Percentiles rank a stretch among this genome's conserved stretches.
phyloP scores from a whole-genome alignment of 2,329 filamentous ascomycete species.

The Leptographium galeiforme region DNA sequence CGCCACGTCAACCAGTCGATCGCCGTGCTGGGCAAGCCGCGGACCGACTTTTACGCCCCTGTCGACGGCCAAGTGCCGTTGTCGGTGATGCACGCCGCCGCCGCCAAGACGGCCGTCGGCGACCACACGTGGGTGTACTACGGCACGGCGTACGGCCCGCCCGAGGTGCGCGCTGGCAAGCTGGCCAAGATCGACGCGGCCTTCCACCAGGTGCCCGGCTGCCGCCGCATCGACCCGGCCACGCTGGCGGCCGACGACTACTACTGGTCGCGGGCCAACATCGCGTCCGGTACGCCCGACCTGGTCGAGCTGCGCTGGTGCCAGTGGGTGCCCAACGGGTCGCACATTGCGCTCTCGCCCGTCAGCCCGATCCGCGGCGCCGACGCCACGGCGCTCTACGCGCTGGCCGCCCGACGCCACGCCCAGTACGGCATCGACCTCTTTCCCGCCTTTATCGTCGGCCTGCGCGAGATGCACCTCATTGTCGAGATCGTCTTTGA shows the following conservation, averaged over 20 bases:
- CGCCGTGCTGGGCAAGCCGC: constrained; percentile 21
- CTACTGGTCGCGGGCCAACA: constrained; percentile 9
- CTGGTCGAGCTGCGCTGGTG: constrained; percentile 24
- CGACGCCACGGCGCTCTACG: too few species aligned
- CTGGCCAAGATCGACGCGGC: too few species aligned
- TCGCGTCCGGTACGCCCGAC: constrained; percentile 6
- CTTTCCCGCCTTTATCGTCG: constrained; percentile 14
- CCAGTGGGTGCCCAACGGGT: constrained; percentile 17
- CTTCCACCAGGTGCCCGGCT: background rate
- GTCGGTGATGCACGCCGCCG: constrained; percentile 19
- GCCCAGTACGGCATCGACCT: too few species aligned
- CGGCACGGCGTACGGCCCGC: too few species aligned
- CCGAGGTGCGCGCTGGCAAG: too few species aligned
- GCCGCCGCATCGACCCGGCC: constrained; percentile 15
- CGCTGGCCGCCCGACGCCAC: too few species aligned
- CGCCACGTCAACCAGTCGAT: constrained; percentile 22
- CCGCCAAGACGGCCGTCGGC: constrained; percentile 2
- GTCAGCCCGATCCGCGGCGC: too few species aligned
- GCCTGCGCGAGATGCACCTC: constrained; percentile 14
- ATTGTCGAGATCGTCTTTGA: too few species aligned
- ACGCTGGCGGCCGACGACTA: constrained; percentile 11
- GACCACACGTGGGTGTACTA: constrained; percentile 19
- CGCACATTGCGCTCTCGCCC: too few species aligned
- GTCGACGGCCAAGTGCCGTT: constrained; percentile 19
- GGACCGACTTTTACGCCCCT: constrained; percentile 18